phyloP scores from a whole-genome alignment of 805 yeast species.

The Cyberlindnera mississippiensis region DNA sequence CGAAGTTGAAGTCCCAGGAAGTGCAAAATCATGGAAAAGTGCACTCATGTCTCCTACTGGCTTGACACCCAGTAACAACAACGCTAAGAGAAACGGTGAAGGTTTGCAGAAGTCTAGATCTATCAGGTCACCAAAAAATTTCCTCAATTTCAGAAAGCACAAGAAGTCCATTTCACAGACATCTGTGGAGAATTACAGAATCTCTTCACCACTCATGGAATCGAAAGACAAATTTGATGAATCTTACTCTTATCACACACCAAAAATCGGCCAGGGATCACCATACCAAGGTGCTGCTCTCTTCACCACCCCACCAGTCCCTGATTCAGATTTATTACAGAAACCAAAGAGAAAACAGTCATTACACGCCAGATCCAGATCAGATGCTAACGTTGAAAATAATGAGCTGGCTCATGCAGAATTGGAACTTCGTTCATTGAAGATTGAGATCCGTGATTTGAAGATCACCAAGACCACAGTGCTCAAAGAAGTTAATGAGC shows the following conservation, averaged over 20 bases:
- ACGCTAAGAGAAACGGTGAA: conserved; percentile 1
- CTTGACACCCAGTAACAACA: too few species aligned
- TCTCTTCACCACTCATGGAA: conserved; percentile 24
- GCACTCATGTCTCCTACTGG: conserved; percentile 12
- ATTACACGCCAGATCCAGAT: conserved; percentile 17
- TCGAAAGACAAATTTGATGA: conserved; percentile 9
- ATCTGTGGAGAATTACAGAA: conserved; percentile 22
- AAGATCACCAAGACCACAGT: conserved; percentile 41
- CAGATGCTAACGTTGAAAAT: conserved; percentile 17
- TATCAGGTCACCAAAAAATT: conserved; percentile 27
- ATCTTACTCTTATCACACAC: conserved; percentile 11
- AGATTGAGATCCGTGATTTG: conserved; percentile 38
- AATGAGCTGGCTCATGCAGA: conserved; percentile 28
- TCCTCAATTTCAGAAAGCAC: conserved; percentile 25
- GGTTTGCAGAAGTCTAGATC: conserved; percentile 17
- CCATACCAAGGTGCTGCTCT: conserved; percentile 25
- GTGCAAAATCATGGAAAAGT: conserved; percentile 10
- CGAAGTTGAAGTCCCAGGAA: conserved; percentile 6
- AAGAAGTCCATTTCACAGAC: conserved; percentile 25
- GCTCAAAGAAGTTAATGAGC: conserved; percentile 46
- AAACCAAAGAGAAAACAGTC: conserved; percentile 8
- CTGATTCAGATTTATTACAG: conserved; percentile 6
- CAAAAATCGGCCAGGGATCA: conserved; percentile 11
- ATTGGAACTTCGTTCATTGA: conserved; percentile 38
- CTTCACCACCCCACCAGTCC: conserved; percentile 29